Evolutionary conservation across 1,139 yeast species (phyloP), one percentile per base, ranked within the genome.

Genomic region (Wickerhamomyces sp.): DNA sequence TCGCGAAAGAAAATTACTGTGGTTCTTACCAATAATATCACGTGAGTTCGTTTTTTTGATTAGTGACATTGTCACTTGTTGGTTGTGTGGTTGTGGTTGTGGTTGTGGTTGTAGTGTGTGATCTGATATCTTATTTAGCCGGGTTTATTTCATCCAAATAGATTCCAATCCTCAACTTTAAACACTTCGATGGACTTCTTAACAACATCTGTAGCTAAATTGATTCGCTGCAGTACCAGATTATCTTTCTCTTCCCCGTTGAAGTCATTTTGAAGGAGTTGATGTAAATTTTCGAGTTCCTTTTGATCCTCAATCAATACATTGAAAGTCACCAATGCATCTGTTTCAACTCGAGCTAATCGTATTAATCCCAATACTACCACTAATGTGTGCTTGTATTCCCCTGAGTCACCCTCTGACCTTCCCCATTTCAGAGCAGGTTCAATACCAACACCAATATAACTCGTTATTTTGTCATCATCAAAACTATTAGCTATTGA

Each of bases 281-380:
- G 36, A 17, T 46, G 46, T 39, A 55, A 48, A 31, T 41, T 61
- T 29, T 40, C 46, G 7, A 59, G 42, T 27, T 61, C 63, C 6
- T 39, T 38, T 2, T 40, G 41, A 9, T 49, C 45, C 3, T 45
- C 44, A n/a, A 65, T 47, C 4, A 87, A 84, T 3, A 78, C 65
- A 49, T 81, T 81, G 55, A 75, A 69, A 2, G 84, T 73, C 15
- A 85, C 60, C 37, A 85, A 55, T 2, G 81, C 68, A 59, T 87
- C 95, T 0, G 94, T 80, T 1, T 62, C 61, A 0, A 66, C 78
- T 36, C 66, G 68, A 4, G 55, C 53, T 29, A 82, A 53, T 37
- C 89, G 65, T 18, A 81, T 61, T 36, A 83, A 59, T 2, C 76
- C 80, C 19, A 81, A 50, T 20, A 78, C 66, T 14, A 79, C 61